Evolutionary conservation across 2,329 filamentous ascomycete genomes (phyloP).

Genomic region (Aspergillus costaricaensis): DNA sequence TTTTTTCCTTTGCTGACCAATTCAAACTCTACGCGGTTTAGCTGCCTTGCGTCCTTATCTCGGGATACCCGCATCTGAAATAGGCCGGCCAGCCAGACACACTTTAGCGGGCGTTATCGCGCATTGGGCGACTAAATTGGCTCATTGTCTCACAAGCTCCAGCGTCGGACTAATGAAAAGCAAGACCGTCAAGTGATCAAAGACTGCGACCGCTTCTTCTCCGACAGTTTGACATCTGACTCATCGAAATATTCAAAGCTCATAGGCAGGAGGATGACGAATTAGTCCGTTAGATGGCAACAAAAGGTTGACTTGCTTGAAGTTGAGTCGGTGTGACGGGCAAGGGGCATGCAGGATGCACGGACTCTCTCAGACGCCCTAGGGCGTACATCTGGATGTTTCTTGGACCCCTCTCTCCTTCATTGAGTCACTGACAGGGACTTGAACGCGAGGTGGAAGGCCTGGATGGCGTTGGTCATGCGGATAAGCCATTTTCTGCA

Average conservation of each 20-base stretch:
- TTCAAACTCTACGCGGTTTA: neutral
- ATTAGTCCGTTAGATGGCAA: neutral
- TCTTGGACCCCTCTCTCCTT: neutral
- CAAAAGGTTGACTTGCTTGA: neutral
- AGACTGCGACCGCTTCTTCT: neutral
- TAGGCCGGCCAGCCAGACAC: neutral
- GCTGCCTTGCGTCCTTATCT: conserved; percentile 8
- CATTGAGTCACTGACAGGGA: conserved; percentile 5
- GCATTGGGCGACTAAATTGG: neutral
- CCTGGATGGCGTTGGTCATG: neutral
- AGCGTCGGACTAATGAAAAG: neutral
- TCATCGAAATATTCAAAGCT: neutral
- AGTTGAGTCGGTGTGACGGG: conserved; percentile 10
- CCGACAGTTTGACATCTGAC: neutral
- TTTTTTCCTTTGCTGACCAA: neutral
- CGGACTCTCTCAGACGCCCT: conserved; percentile 2
- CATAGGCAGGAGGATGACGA: conserved; percentile 2
- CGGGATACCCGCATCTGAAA: neutral
- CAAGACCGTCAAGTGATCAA: conserved; percentile 6
- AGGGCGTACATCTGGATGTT: neutral
- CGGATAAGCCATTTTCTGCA: neutral
- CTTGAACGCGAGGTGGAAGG: neutral
- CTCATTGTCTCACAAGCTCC: neutral
- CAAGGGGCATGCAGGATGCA: conserved; percentile 9
- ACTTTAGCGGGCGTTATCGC: neutral